phyloP scores from a whole-genome alignment of 2,329 filamentous ascomycete genomes.

The Talaromyces verruculosus region DNA sequence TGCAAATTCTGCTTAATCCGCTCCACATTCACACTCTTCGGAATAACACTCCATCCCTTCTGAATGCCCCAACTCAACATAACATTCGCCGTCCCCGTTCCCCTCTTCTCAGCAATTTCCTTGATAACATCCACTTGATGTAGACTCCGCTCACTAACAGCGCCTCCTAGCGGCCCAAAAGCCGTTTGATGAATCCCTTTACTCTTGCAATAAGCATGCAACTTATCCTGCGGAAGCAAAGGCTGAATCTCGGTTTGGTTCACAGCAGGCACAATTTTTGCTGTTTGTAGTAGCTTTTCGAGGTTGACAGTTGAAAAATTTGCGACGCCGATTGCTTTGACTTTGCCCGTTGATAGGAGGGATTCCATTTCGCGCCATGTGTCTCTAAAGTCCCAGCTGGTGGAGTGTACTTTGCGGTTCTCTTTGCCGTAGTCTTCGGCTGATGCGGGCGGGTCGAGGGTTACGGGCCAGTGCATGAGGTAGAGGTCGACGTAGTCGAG shows the following conservation, averaged over 20 bases:
- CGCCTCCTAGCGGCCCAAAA: constrained; percentile 57
- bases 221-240: constrained; percentile 33
- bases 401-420: constrained; percentile 45
- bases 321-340: constrained; percentile 34
- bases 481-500: constrained; percentile 17
- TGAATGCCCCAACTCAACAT: constrained; percentile 52
- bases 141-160: constrained; percentile 61
- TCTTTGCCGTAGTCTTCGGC: constrained; percentile 50
- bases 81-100: constrained; percentile 60
- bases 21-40: constrained; percentile 49
- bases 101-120: constrained; percentile 57
- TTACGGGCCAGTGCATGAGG: constrained; percentile 28
- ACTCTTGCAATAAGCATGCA: constrained; percentile 34
- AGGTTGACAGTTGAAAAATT: constrained; percentile 36
- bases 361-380: constrained; percentile 20
- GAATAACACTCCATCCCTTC: constrained; percentile 52
- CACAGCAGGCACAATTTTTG: constrained; percentile 32
- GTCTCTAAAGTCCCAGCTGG: constrained; percentile 12
- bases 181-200: constrained; percentile 41
- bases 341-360: constrained; percentile 23
- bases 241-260: constrained; percentile 40
- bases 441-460: constrained; percentile 31
- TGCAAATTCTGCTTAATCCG: constrained; percentile 53
- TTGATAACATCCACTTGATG: constrained; percentile 54
- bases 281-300: constrained; percentile 28